Evolutionary conservation across 345 rosid genomes (phyloP).

Genomic region (Hibiscus tridactylites): DNA sequence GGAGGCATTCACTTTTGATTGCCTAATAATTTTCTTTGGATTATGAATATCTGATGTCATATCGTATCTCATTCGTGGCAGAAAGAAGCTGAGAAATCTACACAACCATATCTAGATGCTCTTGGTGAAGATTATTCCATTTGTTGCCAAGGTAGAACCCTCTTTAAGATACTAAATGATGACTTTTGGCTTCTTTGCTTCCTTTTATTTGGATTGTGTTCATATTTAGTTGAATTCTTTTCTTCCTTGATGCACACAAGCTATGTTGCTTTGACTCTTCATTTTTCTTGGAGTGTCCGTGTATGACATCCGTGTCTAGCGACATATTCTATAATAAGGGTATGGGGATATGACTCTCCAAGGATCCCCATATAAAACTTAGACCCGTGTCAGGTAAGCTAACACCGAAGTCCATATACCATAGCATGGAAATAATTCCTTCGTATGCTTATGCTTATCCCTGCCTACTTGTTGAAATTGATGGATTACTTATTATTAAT

Average conservation of each 20-base stretch:
- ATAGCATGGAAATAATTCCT: not conserved
- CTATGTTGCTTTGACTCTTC: not conserved
- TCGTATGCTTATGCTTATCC: not conserved
- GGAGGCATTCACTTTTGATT: constrained; percentile 4
- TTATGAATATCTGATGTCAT: not conserved
- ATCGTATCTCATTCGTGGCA: constrained; percentile 16
- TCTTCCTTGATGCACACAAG: not conserved
- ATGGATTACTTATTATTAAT: not conserved
- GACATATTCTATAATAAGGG: not conserved
- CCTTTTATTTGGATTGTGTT: not conserved
- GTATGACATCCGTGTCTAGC: not conserved
- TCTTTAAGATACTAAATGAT: not conserved
- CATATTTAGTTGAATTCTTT: not conserved
- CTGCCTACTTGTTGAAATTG: not conserved
- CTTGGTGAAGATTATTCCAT: constrained; percentile 71
- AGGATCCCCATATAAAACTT: not conserved
- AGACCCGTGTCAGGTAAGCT: not conserved
- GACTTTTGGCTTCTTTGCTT: not conserved
- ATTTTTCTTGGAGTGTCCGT: not conserved
- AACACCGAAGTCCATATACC: not conserved
- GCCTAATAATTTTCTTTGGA: not conserved
- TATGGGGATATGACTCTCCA: not conserved
- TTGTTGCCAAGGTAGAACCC: constrained; percentile 63
- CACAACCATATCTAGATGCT: constrained; percentile 59
- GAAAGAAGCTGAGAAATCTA: constrained; percentile 56